Percentiles rank a stretch among this genome's conserved stretches.
Evolutionary conservation across 2,329 filamentous ascomycete genomes (phyloP).

Genomic region (Fusarium lateritium): DNA sequence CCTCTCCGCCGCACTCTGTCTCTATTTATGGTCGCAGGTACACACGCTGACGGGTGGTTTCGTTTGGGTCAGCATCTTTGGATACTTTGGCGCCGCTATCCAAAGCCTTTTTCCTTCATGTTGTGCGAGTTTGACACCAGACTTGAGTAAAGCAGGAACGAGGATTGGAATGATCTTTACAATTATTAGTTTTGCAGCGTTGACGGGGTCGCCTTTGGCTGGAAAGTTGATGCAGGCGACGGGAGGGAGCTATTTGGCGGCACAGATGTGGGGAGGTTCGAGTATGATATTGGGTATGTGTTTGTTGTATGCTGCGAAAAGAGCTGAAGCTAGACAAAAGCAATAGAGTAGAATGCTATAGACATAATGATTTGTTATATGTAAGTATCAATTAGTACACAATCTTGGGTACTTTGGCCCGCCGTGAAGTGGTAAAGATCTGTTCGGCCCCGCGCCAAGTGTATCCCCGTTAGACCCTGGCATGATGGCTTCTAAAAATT

Average conservation of each 20-base stretch:
- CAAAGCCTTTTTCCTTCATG: slow-evolving; percentile 76
- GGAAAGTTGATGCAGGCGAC: slow-evolving; percentile 64
- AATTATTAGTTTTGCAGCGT: slow-evolving; percentile 67
- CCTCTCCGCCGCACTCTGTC: slow-evolving; percentile 60
- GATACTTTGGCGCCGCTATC: slow-evolving; percentile 73
- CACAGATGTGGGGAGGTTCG: slow-evolving; percentile 66
- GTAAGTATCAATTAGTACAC: not conserved
- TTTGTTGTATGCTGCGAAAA: slow-evolving; percentile 59
- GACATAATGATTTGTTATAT: not conserved
- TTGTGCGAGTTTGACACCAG: slow-evolving; percentile 62
- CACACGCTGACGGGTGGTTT: slow-evolving; percentile 58
- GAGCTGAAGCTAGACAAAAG: slow-evolving; percentile 50
- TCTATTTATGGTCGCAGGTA: slow-evolving; percentile 70
- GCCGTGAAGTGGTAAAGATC: not conserved
- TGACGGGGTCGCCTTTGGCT: slow-evolving; percentile 69
- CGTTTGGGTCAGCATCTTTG: slow-evolving; percentile 74
- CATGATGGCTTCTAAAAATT: slow-evolving; percentile 43
- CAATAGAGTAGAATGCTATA: slow-evolving; percentile 4
- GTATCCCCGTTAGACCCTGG: slow-evolving; percentile 19
- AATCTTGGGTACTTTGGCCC: not conserved
- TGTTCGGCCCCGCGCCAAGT: slow-evolving; percentile 22
- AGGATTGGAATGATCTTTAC: slow-evolving; percentile 74
- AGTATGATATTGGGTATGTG: slow-evolving; percentile 60
- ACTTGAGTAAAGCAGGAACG: slow-evolving; percentile 68
- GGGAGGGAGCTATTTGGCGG: slow-evolving; percentile 63